Percentiles rank a stretch among this genome's conserved stretches.
Evolutionary conservation across 2,329 filamentous ascomycete genomes (phyloP).

Genomic region (Cordyceps militaris): DNA sequence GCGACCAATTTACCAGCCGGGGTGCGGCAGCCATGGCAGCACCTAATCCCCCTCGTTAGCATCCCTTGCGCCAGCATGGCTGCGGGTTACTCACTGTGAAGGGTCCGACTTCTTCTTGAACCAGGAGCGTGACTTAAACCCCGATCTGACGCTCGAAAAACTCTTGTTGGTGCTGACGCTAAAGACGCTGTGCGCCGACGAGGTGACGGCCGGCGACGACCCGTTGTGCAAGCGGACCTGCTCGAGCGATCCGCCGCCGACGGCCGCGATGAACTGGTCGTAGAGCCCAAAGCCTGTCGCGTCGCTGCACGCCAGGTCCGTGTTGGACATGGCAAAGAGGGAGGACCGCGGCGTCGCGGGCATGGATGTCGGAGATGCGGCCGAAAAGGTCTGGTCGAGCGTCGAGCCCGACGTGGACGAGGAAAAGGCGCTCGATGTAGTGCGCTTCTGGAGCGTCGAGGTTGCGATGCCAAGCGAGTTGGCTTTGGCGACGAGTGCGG

Average conservation of each 20-base stretch:
- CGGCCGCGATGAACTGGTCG: constrained; percentile 42
- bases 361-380: constrained; percentile 34
- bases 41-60: constrained; percentile 28
- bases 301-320: constrained; percentile 10
- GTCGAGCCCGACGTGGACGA: constrained; percentile 31
- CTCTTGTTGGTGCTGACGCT: constrained; percentile 39
- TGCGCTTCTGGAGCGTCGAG: constrained; percentile 27
- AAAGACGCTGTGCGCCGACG: constrained; percentile 34
- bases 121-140: constrained; percentile 36
- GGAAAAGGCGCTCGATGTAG: constrained; percentile 35
- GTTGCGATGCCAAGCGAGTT: constrained; percentile 28
- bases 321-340: constrained; percentile 24
- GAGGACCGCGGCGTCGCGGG: constrained; percentile 38
- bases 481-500: constrained; percentile 29
- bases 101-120: constrained; percentile 32
- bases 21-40: constrained; percentile 51
- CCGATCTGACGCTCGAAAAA: constrained; percentile 38
- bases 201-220: constrained; percentile 23
- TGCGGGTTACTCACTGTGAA: constrained; percentile 20
- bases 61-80: not conserved
- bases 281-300: constrained; percentile 37
- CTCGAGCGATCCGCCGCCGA: constrained; percentile 33
- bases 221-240: constrained; percentile 35
- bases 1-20: constrained; percentile 38
- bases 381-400: constrained; percentile 38